Percentiles rank a stretch among this genome's conserved stretches.
phyloP scores from a whole-genome alignment of 495 filamentous ascomycete species.

The Penicillium lagena region DNA sequence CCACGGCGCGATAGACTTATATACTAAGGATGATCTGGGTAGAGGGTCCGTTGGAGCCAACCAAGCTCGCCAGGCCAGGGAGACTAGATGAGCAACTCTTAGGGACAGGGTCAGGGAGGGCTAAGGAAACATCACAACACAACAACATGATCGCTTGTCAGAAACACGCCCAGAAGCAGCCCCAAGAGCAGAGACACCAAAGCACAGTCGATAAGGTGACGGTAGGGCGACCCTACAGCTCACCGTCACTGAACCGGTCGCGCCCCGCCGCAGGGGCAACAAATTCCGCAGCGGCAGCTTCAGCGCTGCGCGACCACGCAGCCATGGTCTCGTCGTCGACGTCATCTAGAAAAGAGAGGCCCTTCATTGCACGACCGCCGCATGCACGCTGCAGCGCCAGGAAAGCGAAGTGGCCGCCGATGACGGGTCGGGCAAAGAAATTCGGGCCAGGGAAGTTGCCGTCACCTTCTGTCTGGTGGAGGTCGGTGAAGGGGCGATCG shows the following conservation, averaged over 20 bases:
- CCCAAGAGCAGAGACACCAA: too few species aligned
- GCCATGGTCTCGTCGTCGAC: constrained; percentile 16
- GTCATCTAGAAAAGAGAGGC: constrained; percentile 56
- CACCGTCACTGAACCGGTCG: constrained; percentile 8
- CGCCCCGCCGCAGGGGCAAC: constrained; percentile 1
- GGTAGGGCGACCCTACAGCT: constrained; percentile 7
- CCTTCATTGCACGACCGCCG: constrained; percentile 59
- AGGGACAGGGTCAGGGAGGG: too few species aligned
- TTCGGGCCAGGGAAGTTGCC: constrained; percentile 61
- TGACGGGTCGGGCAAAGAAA: constrained; percentile 80
- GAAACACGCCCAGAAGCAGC: too few species aligned
- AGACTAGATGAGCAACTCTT: too few species aligned
- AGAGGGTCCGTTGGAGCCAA: neutral
- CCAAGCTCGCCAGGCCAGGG: too few species aligned
- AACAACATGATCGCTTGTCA: too few species aligned
- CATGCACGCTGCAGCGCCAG: constrained; percentile 73
- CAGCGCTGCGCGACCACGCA: constrained; percentile 15
- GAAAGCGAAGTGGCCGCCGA: constrained; percentile 84
- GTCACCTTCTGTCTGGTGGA: constrained; percentile 70
- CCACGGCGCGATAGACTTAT: neutral
- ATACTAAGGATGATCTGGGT: constrained; percentile 3
- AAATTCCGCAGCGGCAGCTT: constrained; percentile 19
- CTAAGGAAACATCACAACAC: too few species aligned
- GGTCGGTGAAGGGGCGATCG: constrained; percentile 73
- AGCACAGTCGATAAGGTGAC: too few species aligned